phyloP scores from a whole-genome alignment of 2,329 filamentous ascomycete species.

The Colletotrichum shisoi region DNA sequence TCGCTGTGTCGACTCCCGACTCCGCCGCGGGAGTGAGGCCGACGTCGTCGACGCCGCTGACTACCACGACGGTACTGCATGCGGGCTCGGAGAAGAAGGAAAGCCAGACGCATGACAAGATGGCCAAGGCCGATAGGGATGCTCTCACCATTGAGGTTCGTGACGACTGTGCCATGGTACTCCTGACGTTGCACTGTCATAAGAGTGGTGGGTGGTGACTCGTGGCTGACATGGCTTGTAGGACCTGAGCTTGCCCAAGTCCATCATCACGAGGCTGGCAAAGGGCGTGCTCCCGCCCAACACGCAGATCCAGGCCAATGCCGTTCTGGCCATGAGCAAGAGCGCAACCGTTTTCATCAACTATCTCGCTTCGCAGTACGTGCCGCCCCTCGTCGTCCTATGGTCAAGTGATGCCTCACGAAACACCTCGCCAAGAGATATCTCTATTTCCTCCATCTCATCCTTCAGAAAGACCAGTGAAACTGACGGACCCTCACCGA shows the following conservation, averaged over 20 bases:
- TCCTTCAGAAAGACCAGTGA: neutral
- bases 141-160: conserved; percentile 63
- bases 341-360: conserved; percentile 85
- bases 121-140: conserved; percentile 47
- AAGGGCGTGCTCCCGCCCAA: conserved; percentile 82
- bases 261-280: conserved; percentile 79
- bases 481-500: neutral
- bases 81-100: conserved; percentile 40
- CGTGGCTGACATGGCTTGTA: conserved; percentile 45
- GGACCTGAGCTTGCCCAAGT: conserved; percentile 81
- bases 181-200: neutral
- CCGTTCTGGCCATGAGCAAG: conserved; percentile 79
- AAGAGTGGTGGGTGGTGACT: neutral
- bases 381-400: conserved; percentile 38
- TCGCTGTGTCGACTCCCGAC: conserved; percentile 10
- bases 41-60: conserved; percentile 23
- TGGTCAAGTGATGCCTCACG: neutral
- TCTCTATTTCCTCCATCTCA: neutral
- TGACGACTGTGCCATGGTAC: neutral
- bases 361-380: conserved; percentile 78
- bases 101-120: conserved; percentile 46
- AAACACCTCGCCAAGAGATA: neutral
- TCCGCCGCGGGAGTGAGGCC: conserved; percentile 39
- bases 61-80: conserved; percentile 9
- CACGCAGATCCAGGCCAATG: conserved; percentile 84